phyloP scores from a whole-genome alignment of 2,329 filamentous ascomycete genomes.

The Lachnellula suecica region DNA sequence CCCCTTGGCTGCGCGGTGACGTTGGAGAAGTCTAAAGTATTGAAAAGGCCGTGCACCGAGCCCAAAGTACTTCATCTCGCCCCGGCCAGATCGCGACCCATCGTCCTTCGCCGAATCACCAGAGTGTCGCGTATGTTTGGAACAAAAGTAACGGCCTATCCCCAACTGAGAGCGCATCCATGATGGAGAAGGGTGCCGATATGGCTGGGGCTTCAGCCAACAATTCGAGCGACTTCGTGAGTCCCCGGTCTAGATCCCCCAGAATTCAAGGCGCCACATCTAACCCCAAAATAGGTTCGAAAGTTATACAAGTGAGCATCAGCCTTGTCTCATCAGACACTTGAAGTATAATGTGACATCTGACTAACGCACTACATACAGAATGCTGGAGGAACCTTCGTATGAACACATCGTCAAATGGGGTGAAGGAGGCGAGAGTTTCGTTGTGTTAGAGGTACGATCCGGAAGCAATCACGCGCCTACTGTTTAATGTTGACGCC shows the following conservation, averaged over 20 bases:
- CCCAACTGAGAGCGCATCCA: background rate
- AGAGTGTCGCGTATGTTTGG: too few relatives aligned
- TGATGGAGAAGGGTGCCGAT: slow-evolving; percentile 34
- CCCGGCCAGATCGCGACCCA: too few relatives aligned
- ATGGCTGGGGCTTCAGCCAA: slow-evolving; percentile 48
- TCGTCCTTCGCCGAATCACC: too few relatives aligned
- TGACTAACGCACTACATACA: slow-evolving; percentile 38
- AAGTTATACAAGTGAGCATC: slow-evolving; percentile 89
- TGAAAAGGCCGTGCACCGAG: background rate
- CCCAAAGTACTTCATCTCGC: background rate
- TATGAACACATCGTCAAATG: slow-evolving; percentile 93
- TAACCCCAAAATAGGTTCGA: slow-evolving; percentile 67
- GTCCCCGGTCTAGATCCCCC: slow-evolving; percentile 38
- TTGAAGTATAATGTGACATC: slow-evolving; percentile 27
- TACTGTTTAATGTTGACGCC: slow-evolving; percentile 18
- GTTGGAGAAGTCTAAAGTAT: background rate
- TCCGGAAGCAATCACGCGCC: background rate
- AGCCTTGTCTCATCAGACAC: slow-evolving; percentile 19
- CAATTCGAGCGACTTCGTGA: slow-evolving; percentile 94
- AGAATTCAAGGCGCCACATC: background rate
- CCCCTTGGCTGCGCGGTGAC: background rate
- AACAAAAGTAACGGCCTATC: too few relatives aligned
- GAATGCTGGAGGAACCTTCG: slow-evolving; percentile 94
- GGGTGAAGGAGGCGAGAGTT: slow-evolving; percentile 93
- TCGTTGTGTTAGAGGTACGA: slow-evolving; percentile 91